A percentile compares a stretch with the other conserved stretches of the same genome.
phyloP scores from a whole-genome alignment of 495 filamentous ascomycete species.

The Entonaema liquescens region DNA sequence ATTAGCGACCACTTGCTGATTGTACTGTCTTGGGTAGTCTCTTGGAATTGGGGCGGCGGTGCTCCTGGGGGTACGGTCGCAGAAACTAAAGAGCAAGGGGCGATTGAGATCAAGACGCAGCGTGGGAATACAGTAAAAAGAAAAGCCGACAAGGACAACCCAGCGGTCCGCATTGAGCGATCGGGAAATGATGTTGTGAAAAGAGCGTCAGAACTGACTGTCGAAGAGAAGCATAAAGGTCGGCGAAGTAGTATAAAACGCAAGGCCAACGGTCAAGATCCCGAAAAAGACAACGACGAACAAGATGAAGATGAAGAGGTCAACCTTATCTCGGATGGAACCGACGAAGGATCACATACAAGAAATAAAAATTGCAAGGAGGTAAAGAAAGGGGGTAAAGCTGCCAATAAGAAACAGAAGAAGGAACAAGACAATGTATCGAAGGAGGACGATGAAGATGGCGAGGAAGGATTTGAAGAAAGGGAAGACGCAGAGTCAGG shows the following conservation, averaged over 20 bases:
- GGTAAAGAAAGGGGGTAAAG: slow-evolving; percentile 47
- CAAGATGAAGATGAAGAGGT: slow-evolving; percentile 40
- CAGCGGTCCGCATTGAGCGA: slow-evolving; percentile 64
- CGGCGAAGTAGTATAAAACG: slow-evolving; percentile 39
- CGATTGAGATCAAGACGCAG: slow-evolving; percentile 65
- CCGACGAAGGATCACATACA: slow-evolving; percentile 48
- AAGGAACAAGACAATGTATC: slow-evolving; percentile 28
- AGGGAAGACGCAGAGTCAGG: not conserved
- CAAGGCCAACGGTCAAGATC: slow-evolving; percentile 32
- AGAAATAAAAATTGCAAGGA: slow-evolving; percentile 51
- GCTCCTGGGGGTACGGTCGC: slow-evolving; percentile 63
- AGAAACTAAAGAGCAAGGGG: slow-evolving; percentile 66
- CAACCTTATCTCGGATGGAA: slow-evolving; percentile 39
- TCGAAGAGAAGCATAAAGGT: slow-evolving; percentile 50
- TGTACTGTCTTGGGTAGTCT: slow-evolving; percentile 51
- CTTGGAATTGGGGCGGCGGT: slow-evolving; percentile 65
- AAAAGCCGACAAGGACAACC: slow-evolving; percentile 64
- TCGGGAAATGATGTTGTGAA: slow-evolving; percentile 73
- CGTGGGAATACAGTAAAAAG: slow-evolving; percentile 69
- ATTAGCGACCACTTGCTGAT: not conserved
- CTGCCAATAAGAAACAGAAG: slow-evolving; percentile 44
- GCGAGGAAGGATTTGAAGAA: not conserved
- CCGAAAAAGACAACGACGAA: slow-evolving; percentile 8
- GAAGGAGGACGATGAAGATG: slow-evolving; percentile 8
- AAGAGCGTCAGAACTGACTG: slow-evolving; percentile 61